Conservation (phyloP, 208 protist species). For the Crithidia thermophila region DNA sequence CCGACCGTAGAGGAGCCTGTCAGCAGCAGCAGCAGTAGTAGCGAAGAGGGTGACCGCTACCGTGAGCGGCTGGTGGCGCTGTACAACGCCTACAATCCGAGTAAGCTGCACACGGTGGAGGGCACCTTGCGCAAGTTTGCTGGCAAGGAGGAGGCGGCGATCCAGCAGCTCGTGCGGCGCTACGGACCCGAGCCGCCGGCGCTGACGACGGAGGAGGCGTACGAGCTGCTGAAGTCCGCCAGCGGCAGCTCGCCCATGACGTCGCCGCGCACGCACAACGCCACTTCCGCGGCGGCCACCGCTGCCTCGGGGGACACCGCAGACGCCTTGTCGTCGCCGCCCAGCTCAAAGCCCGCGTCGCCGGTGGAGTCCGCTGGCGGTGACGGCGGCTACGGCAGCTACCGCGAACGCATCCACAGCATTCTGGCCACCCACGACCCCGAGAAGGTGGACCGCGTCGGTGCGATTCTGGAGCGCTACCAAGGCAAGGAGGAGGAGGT, state of each 20-base stretch:
- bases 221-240: conserved; percentile 4
- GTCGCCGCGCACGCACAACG: conserved; percentile 11
- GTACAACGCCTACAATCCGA: conserved; percentile 56
- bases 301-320: background rate
- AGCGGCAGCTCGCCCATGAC: background rate
- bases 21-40: background rate
- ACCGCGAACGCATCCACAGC: conserved; percentile 29
- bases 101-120: conserved; percentile 52
- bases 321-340: background rate
- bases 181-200: conserved; percentile 56
- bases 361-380: background rate
- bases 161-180: conserved; percentile 50
- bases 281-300: background rate
- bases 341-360: background rate
- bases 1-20: background rate
- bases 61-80: conserved; percentile 51
- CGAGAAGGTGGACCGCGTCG: conserved; percentile 39
- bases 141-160: conserved; percentile 58
- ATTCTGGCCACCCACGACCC: conserved; percentile 44
- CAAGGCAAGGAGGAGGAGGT: conserved; percentile 40
- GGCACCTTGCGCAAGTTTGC: conserved; percentile 46
- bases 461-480: conserved; percentile 40
- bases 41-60: conserved; percentile 15
- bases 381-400: background rate
- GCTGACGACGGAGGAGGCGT: conserved; percentile 6